Evolutionary conservation across 2,329 filamentous ascomycete genomes (phyloP).

Genomic region (Ciborinia camelliae): DNA sequence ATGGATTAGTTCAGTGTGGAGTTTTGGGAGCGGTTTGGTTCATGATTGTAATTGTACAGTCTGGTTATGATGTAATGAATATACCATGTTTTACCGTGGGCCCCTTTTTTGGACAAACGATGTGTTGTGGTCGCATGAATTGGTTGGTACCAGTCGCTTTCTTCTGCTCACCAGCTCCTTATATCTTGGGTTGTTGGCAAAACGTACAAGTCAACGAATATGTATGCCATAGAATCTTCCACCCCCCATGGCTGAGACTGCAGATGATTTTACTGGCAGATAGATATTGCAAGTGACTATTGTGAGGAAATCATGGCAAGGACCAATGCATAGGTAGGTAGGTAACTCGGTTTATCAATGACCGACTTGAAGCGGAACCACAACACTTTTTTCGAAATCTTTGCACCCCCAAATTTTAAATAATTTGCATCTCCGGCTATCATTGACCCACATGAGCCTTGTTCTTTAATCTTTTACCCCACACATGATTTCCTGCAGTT

Average conservation of each 20-base stretch:
- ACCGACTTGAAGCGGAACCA: neutral
- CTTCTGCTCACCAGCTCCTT: neutral
- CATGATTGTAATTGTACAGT: neutral
- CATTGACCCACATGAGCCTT: slow-evolving; percentile 1
- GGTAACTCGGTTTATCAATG: neutral
- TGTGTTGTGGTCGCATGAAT: neutral
- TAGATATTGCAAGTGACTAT: no score
- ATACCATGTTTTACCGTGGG: neutral
- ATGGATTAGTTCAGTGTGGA: neutral
- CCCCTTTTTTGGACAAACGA: neutral
- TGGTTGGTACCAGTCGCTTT: neutral
- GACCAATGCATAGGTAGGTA: no score
- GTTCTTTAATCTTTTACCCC: neutral
- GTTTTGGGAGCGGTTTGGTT: neutral
- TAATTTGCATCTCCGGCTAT: no score
- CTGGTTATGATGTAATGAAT: slow-evolving; percentile 18
- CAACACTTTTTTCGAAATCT: neutral
- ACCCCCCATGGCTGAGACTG: neutral
- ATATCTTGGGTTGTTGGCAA: neutral
- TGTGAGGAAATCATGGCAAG: neutral
- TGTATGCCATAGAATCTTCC: neutral
- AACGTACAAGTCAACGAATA: neutral
- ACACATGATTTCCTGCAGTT: neutral
- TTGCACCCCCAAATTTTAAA: no score
- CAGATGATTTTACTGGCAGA: neutral